Base-by-base conservation (phyloP, 192 early-diverging fungal species). In the Gorgonomyces haynaldii region DNA sequence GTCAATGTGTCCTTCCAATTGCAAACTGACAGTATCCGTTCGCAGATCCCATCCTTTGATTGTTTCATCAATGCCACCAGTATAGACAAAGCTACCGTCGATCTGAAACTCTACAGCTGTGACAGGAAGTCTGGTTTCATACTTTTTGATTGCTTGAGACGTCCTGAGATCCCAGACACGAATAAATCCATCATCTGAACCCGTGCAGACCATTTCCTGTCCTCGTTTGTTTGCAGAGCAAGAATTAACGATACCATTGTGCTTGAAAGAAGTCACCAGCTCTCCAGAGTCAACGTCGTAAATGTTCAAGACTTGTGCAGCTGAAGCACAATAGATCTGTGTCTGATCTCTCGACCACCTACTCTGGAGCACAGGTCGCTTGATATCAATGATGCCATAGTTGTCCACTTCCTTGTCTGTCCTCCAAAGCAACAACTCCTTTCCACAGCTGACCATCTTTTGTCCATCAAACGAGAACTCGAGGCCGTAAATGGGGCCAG, bases 371-470 rank as follows among this genome's bases (percentile, higher is more conserved):
- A 98, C 66, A 1, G 86, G 66, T 28, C 86, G 82, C 40, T 69
- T 73, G 13, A 90, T 91, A 44, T 85, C 81, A 44, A 98, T 66
- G 13, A 85, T 61, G 3, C 80, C 82, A 54, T 88, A 93, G 64
- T 98, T 98, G 38, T 64, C 45, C 56, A 87, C 88, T 41, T 93
- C 91, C 3, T 91, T 86, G 55, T 86, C 85, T 10, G 86, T 86
- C 46, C 88, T 84, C 95, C 95, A 98, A 30, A 98, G 59, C n/a
- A 68, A 65, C 58, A 78, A 67, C 57, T 96, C 95, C 37, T 74
- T 76, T 27, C 81, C 81, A 24, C 76, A 84, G 21, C 87, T 89
- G 0, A 88, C 92, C 34, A 98, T 40, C 45, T 83, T 69, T 35
- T 84, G 65, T 47, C 95, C 95, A 40, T 68, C 70, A 13, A 79